Evolutionary conservation across 2,329 filamentous ascomycete species (phyloP).

Genomic region (Sclerotinia borealis): DNA sequence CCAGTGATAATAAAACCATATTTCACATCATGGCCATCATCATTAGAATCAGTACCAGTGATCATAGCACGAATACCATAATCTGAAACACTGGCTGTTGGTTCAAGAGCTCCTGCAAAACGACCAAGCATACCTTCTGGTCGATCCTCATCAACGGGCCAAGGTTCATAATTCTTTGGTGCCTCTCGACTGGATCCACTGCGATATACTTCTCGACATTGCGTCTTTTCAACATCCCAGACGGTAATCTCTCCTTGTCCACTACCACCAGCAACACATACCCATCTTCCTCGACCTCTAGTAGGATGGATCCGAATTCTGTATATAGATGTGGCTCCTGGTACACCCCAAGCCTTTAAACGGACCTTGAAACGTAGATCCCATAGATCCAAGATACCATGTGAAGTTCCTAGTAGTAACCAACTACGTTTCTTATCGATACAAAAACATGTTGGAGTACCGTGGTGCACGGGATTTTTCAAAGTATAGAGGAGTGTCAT

Average conservation of each 20-base stretch:
- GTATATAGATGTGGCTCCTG: slow-evolving; percentile 73
- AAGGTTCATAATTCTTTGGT: slow-evolving; percentile 68
- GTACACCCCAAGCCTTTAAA: slow-evolving; percentile 81
- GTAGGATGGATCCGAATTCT: slow-evolving; percentile 72
- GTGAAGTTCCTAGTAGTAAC: slow-evolving; percentile 85
- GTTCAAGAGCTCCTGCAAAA: slow-evolving; percentile 71
- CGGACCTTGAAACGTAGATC: slow-evolving; percentile 91
- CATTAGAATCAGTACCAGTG: slow-evolving; percentile 62
- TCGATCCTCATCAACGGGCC: slow-evolving; percentile 85
- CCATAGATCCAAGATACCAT: slow-evolving; percentile 91
- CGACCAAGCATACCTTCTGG: slow-evolving; percentile 80
- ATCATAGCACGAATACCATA: slow-evolving; percentile 70
- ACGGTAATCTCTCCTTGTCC: slow-evolving; percentile 84
- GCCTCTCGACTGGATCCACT: slow-evolving; percentile 53
- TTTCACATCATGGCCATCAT: slow-evolving; percentile 65
- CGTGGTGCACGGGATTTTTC: slow-evolving; percentile 85
- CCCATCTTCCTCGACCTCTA: slow-evolving; percentile 72
- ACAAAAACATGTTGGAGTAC: slow-evolving; percentile 85
- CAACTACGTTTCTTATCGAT: slow-evolving; percentile 82
- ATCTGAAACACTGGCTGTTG: slow-evolving; percentile 43
- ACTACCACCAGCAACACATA: slow-evolving; percentile 84
- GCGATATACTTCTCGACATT: slow-evolving; percentile 85
- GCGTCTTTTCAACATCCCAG: slow-evolving; percentile 88
- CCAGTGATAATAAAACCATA: slow-evolving; percentile 82
- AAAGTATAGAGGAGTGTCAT: slow-evolving; percentile 79